Percentiles rank a stretch among this genome's conserved stretches.
phyloP scores from a whole-genome alignment of 345 rosid genomes.

The Cardamine chenopodiifolia region DNA sequence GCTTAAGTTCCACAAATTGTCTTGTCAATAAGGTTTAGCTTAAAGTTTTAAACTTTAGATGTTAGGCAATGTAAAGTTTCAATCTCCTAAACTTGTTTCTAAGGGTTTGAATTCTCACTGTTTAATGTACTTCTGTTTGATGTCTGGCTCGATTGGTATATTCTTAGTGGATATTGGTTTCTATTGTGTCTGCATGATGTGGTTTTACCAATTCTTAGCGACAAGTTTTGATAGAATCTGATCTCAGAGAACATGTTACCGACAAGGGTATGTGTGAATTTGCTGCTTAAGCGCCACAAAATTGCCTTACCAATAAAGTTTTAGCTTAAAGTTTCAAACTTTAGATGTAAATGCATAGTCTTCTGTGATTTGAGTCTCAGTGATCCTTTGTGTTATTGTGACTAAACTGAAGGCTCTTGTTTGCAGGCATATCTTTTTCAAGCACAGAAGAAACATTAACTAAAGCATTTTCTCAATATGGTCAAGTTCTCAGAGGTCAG shows the following conservation, averaged over 20 bases:
- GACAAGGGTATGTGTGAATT: neutral
- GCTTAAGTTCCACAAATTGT: neutral
- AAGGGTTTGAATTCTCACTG: neutral
- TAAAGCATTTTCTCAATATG: slow-evolving; percentile 61
- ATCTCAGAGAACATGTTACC: neutral
- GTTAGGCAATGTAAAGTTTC: neutral
- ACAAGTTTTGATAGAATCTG: neutral
- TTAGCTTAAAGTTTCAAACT: slow-evolving; percentile 12
- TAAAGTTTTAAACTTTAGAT: slow-evolving; percentile 15
- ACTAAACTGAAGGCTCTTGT: neutral
- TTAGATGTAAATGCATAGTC: neutral
- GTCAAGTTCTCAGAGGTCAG: slow-evolving; percentile 57
- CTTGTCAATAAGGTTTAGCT: neutral
- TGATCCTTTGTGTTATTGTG: neutral
- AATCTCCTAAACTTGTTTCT: neutral
- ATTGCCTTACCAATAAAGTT: neutral
- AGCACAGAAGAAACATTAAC: slow-evolving; percentile 50
- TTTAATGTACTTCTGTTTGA: neutral
- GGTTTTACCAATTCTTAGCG: neutral
- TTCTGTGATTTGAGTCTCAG: neutral
- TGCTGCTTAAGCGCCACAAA: neutral
- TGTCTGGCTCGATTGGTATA: neutral
- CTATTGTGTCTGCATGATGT: too few species aligned
- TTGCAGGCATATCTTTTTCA: slow-evolving; percentile 55
- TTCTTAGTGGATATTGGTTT: neutral